These are phyloP conservation scores for Macrolepiota fuliginosa DNA, from an alignment of 768 basidiomycete genomes.

Conservation along the genomic window DNA sequence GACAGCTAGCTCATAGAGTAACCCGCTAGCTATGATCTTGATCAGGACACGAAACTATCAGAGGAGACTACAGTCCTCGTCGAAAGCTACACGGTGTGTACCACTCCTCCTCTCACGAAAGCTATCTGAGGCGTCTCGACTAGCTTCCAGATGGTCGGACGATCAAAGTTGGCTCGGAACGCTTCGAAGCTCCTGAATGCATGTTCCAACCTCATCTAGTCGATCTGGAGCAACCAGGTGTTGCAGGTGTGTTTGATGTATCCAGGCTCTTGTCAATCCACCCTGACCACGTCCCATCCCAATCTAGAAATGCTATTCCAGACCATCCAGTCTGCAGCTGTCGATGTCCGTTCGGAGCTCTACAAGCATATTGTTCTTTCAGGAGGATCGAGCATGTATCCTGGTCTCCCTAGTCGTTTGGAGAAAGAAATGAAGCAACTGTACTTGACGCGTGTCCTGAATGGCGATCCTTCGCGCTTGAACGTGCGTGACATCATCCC, in stretches of 20 bases:
- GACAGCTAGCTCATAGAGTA: conserved; percentile 50
- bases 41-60: conserved; percentile 86
- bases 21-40: conserved; percentile 82
- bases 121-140: neutral
- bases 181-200: conserved; percentile 98
- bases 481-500: conserved; percentile 59
- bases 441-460: conserved; percentile 88
- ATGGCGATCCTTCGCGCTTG: conserved; percentile 77
- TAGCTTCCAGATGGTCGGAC: conserved; percentile 93
- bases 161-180: conserved; percentile 97
- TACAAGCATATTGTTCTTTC: conserved; percentile 99
- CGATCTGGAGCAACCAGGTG: conserved; percentile 94
- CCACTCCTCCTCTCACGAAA: neutral
- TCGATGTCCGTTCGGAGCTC: conserved; percentile 86
- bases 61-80: conserved; percentile 97
- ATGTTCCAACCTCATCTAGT: conserved; percentile 99
- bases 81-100: conserved; percentile 87
- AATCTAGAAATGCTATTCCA: conserved; percentile 89
- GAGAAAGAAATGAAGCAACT: conserved; percentile 99
- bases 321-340: conserved; percentile 88
- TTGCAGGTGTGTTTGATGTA: conserved; percentile 63
- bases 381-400: conserved; percentile 98
- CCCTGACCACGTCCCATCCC: neutral
- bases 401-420: conserved; percentile 91
- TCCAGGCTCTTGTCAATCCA: neutral